A percentile compares a stretch with the other conserved stretches of the same genome.
phyloP scores from a whole-genome alignment of 768 basidiomycete species.

The Boletus patriciae region DNA sequence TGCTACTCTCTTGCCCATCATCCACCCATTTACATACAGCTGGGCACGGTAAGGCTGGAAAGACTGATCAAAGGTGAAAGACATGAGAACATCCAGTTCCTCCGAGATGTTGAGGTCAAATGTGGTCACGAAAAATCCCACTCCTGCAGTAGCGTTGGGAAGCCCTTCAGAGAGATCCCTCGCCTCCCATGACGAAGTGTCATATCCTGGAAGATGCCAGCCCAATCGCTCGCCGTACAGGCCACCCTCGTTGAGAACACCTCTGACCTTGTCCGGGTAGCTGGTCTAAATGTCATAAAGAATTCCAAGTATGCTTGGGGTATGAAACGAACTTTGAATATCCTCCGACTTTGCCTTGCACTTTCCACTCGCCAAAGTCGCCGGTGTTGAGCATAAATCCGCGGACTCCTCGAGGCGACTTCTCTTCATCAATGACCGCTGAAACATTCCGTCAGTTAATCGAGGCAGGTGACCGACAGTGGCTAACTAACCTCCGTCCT shows the following conservation, averaged over 20 bases:
- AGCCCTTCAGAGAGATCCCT: conserved; percentile 61
- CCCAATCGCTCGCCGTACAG: conserved; percentile 68
- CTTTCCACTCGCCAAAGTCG: conserved; percentile 62
- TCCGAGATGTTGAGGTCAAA: conserved; percentile 61
- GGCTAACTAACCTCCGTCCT: conserved; percentile 49
- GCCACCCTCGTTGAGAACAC: conserved; percentile 72
- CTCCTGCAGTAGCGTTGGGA: conserved; percentile 57
- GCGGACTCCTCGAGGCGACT: conserved; percentile 75
- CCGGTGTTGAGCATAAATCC: conserved; percentile 71
- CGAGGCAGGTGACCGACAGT: not conserved
- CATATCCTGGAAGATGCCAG: conserved; percentile 75
- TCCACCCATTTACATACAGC: conserved; percentile 86
- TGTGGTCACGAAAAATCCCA: conserved; percentile 80
- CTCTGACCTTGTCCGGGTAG: conserved; percentile 70
- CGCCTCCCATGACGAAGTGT: conserved; percentile 57
- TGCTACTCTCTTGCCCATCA: conserved; percentile 79
- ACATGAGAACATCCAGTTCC: conserved; percentile 66
- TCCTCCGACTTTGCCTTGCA: conserved; percentile 76
- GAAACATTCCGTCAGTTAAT: conserved; percentile 1
- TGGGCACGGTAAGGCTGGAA: conserved; percentile 69
- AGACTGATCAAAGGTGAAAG: conserved; percentile 66
- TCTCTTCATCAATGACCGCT: conserved; percentile 52
- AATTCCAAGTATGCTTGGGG: not conserved
- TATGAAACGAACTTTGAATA: conserved; percentile 51
- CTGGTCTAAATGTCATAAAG: conserved; percentile 37